These are phyloP conservation scores for Fragilariopsis cylindrus DNA, from an alignment of 108 stramenopile genomes.

Conservation along the genomic window DNA sequence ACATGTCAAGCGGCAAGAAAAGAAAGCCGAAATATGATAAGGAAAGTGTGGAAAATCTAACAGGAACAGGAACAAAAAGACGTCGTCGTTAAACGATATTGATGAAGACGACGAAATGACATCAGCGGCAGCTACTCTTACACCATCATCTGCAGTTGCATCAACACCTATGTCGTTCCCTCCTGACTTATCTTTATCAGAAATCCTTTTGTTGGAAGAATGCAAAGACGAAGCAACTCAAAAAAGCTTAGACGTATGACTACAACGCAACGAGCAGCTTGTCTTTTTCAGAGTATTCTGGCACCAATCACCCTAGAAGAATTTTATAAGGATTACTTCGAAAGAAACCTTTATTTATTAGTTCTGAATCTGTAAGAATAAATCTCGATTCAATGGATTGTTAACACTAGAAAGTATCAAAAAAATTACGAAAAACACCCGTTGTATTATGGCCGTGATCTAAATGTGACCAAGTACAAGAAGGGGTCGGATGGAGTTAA, in stretches of 20 bases:
- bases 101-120: constrained; percentile 2
- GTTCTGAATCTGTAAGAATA: constrained; percentile 19
- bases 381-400: constrained; percentile 56
- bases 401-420: constrained; percentile 59
- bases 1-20: background rate
- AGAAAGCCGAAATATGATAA: constrained; percentile 10
- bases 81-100: background rate
- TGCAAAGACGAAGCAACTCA: constrained; percentile 18
- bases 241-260: constrained; percentile 41
- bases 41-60: background rate
- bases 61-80: background rate
- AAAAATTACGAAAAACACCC: constrained; percentile 51
- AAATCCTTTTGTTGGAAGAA: constrained; percentile 29
- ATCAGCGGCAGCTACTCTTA: background rate
- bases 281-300: constrained; percentile 67
- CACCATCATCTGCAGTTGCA: too few species aligned
- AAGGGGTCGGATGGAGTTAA: constrained; percentile 71
- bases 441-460: constrained; percentile 84
- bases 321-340: constrained; percentile 84
- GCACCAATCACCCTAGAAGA: constrained; percentile 53
- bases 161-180: background rate
- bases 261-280: constrained; percentile 55
- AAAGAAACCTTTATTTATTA: constrained; percentile 77
- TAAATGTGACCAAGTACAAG: constrained; percentile 91
- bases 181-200: constrained; percentile 24